Conservation (phyloP, 225 moss, liverwort and hornwort species). For the Marchantia paleacea region DNA sequence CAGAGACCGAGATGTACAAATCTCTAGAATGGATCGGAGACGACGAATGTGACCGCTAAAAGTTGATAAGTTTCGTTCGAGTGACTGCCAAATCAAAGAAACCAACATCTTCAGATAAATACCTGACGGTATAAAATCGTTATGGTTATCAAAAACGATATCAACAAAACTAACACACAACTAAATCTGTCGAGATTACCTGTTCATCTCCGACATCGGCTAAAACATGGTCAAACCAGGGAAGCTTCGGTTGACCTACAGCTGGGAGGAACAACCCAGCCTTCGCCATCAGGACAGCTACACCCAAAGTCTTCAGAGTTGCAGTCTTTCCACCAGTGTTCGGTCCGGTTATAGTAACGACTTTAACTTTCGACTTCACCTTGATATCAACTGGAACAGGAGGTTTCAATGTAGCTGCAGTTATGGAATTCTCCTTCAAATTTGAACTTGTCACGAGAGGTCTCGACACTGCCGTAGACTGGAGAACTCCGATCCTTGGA, state of each 20-base stretch:
- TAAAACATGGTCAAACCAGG: constrained; percentile 88
- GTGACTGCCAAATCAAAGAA: constrained; percentile 48
- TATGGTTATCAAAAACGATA: background rate
- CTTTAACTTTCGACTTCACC: constrained; percentile 63
- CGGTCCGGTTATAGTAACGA: constrained; percentile 94
- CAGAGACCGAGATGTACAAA: constrained; percentile 57
- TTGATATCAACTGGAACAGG: constrained; percentile 90
- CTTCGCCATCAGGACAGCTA: constrained; percentile 96
- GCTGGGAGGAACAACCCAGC: constrained; percentile 89
- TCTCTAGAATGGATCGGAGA: constrained; percentile 42
- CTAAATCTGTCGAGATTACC: constrained; percentile 23
- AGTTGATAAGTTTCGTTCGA: constrained; percentile 83
- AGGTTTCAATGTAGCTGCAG: background rate
- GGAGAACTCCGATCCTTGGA: constrained; percentile 52
- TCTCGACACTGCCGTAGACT: constrained; percentile 12
- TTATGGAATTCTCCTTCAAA: background rate
- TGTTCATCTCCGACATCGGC: constrained; percentile 94
- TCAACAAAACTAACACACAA: background rate
- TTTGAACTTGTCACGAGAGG: background rate
- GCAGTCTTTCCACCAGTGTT: constrained; percentile 99
- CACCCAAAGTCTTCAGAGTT: constrained; percentile 84
- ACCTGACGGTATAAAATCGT: background rate
- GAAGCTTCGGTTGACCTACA: constrained; percentile 66
- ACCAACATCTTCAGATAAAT: background rate
- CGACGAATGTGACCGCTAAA: constrained; percentile 92